Base-by-base conservation (phyloP, 2,329 filamentous ascomycete species). In the Botryotinia globosa region DNA sequence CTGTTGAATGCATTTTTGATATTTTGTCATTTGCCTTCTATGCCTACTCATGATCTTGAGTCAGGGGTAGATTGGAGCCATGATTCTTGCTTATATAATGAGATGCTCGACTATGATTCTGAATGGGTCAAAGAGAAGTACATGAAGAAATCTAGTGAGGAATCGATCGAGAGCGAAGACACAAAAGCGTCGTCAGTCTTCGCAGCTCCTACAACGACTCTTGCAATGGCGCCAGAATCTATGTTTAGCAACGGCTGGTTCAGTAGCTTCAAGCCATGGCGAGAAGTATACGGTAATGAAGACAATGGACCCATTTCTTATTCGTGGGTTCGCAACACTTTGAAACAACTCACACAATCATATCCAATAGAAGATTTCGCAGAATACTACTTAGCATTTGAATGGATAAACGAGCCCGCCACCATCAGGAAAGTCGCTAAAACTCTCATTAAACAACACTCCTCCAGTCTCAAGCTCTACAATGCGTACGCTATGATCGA, bases 401-500 rank as follows among this genome's bases (percentile, higher is more conserved):
- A 91, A 77, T 87, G 86, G 67, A 79, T 81, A 0, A 87, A 87
- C 72, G 86, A 90, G 61, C 83, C 86, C 0, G 78, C 81, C 1
- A 84, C 82, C 2, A 88, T 89, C 39, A 91, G 88, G 76, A 97
- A 93, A 79, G 84, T 86, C 10, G 92, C 93, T 0, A 97, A 93
- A 78, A 82, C 82, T 10, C 83, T 97, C 0, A 82, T 98, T n/a
- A 95, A 92, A 79, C 85, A 85, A 65, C 87, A 88, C 72, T 85
- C 90, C 0, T 85, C 88, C 1, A 91, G 89, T 76, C 80, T 92
- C 4, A 83, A 85, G 22, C 83, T 98, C 0, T 98, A 97, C 81
- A 92, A 94, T 76, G 89, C 90, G 0, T 97, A 95, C 78, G 93
- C 91, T 0, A 82, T 93, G 22, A 88, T 94, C 5, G 93, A 97